These are phyloP conservation scores for Venturia aucupariae DNA, from an alignment of 2,329 filamentous ascomycete genomes.

Conservation along the genomic window DNA sequence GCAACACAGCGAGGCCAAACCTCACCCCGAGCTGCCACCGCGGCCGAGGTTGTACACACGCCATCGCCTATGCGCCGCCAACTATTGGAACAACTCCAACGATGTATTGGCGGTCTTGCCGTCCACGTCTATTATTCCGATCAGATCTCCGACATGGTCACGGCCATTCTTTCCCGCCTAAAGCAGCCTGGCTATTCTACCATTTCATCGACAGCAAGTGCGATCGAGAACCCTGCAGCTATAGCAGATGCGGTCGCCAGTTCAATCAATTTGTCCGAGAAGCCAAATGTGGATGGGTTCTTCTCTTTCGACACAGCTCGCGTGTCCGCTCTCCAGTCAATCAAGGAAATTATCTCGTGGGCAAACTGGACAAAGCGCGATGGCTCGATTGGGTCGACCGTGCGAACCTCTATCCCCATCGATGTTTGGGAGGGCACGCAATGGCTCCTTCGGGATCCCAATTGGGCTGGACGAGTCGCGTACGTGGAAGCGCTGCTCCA, in stretches of 20 bases:
- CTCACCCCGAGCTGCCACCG: conserved; percentile 19
- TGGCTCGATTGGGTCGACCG: conserved; percentile 43
- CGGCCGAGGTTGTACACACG: conserved; percentile 34
- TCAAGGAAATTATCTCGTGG: conserved; percentile 73
- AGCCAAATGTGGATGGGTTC: conserved; percentile 46
- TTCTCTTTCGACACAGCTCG: conserved; percentile 56
- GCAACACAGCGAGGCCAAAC: conserved; percentile 17
- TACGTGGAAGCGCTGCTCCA: conserved; percentile 76
- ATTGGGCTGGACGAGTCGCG: conserved; percentile 68
- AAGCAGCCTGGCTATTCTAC: conserved; percentile 50
- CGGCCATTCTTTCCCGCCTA: conserved; percentile 66
- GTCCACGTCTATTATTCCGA: conserved; percentile 96
- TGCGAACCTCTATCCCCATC: conserved; percentile 65
- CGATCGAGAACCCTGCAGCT: conserved; percentile 41
- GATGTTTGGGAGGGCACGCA: conserved; percentile 95
- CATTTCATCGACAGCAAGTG: conserved; percentile 35
- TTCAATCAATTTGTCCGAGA: conserved; percentile 42
- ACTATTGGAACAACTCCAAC: conserved; percentile 62
- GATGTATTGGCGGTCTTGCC: conserved; percentile 81
- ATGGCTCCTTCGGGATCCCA: conserved; percentile 75
- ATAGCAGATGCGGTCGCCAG: conserved; percentile 40
- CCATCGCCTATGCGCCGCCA: conserved; percentile 48
- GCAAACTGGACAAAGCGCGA: conserved; percentile 57
- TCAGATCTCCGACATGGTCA: conserved; percentile 90
- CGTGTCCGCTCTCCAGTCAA: conserved; percentile 60